These are phyloP conservation scores for Eucalyptus polybractea DNA, from an alignment of 345 rosid species.

Conservation along the genomic window DNA sequence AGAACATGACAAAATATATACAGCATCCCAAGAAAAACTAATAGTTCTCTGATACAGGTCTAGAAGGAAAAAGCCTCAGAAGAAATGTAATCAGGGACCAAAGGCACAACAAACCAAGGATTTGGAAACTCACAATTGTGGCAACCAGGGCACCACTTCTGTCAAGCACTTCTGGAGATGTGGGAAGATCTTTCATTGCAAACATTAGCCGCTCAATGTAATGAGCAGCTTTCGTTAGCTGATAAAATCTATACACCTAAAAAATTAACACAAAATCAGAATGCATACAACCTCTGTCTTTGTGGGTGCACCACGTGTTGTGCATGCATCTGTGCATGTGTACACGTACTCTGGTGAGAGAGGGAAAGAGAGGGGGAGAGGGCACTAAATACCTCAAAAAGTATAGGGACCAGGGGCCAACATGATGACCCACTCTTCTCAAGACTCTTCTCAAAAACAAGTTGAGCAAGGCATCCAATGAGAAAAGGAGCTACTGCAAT, in stretches of 20 bases:
- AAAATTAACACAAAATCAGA: background rate
- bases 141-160: slow-evolving; percentile 48
- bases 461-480: slow-evolving; percentile 64
- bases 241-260: slow-evolving; percentile 79
- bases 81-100: slow-evolving; percentile 80
- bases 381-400: slow-evolving; percentile 50
- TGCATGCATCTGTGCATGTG: background rate
- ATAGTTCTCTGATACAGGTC: slow-evolving; percentile 72
- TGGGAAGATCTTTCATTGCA: slow-evolving; percentile 41
- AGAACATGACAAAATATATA: background rate
- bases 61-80: slow-evolving; percentile 73
- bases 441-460: slow-evolving; percentile 35
- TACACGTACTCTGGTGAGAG: background rate
- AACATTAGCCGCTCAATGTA: slow-evolving; percentile 68
- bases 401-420: slow-evolving; percentile 75
- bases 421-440: slow-evolving; percentile 57
- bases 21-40: background rate
- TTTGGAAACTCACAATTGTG: slow-evolving; percentile 54
- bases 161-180: slow-evolving; percentile 28
- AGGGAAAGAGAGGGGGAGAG: background rate
- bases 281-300: background rate
- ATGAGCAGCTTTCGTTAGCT: slow-evolving; percentile 65
- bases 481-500: slow-evolving; percentile 67
- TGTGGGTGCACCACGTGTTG: background rate
- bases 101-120: slow-evolving; percentile 65